A percentile compares a stretch with the other conserved stretches of the same genome.
Conservation (phyloP, 2,329 filamentous ascomycete genomes). For the Phialophora macrospora region DNA sequence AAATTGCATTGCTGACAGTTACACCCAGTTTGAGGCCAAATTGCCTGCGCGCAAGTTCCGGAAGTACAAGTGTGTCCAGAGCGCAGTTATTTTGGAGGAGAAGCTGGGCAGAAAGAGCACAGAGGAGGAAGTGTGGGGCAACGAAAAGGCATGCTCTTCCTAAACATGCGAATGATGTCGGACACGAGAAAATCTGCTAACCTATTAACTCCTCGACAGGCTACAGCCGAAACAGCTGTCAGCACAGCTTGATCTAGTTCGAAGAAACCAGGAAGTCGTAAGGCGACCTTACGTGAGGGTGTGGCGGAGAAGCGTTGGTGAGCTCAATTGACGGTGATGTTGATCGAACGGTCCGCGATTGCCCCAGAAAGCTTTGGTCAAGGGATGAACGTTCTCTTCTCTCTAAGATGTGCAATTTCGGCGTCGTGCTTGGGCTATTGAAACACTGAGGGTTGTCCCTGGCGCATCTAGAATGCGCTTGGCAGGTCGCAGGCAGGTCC, state of each 20-base stretch:
- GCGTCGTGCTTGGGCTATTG: not conserved
- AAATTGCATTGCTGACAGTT: not conserved
- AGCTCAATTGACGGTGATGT: not conserved
- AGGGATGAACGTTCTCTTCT: not conserved
- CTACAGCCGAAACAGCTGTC: conserved; percentile 1
- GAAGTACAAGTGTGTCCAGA: conserved; percentile 45
- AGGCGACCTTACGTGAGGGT: not conserved
- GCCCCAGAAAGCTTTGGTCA: not conserved
- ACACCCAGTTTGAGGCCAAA: conserved; percentile 44
- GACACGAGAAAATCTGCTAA: not conserved
- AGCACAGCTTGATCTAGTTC: not conserved
- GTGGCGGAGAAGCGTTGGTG: not conserved
- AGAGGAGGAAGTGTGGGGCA: conserved; percentile 6
- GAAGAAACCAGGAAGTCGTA: no score
- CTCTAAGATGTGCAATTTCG: not conserved
- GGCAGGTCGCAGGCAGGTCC: not conserved
- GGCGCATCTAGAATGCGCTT: not conserved
- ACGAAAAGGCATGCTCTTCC: conserved; percentile 51
- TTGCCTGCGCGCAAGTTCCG: conserved; percentile 46
- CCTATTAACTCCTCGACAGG: not conserved
- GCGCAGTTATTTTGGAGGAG: conserved; percentile 23
- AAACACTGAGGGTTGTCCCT: not conserved
- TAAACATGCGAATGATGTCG: not conserved
- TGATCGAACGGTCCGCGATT: not conserved
- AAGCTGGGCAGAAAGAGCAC: conserved; percentile 13